Base-by-base conservation (phyloP, 1,284 basidiomycete genomes). In the Vanrija sp. region DNA sequence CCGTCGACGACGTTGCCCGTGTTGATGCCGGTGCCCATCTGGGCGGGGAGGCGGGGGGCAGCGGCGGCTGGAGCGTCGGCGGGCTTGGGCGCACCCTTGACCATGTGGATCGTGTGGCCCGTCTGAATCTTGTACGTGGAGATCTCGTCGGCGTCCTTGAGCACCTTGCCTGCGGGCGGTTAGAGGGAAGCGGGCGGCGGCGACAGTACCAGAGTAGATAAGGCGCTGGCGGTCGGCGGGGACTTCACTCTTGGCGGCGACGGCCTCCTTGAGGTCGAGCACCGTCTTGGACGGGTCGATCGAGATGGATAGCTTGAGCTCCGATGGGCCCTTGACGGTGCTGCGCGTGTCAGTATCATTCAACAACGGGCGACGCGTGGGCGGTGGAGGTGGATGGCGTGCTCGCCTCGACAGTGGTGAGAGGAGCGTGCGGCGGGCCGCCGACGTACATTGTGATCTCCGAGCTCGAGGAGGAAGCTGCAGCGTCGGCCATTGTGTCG, bases 81-180 rank as follows among this genome's bases (percentile, higher is more conserved):
- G 1, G 83, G 69, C 29, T 86, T 84, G 10, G 86, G 80, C 2
- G 83, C 85, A 43, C 90, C 89, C 75, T 94, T 95, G 65, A 95
- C 91, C 88, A 95, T 91, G 72, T 94, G 91, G 45, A 94, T 85
- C 0, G 91, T 93, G 72, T 95, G 88, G 9, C 83, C 81, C 1
- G 66, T 76, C 66, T 71, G 56, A 61, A 95, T 91, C 81, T 93
- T 94, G 83, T 95, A 95, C 15, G 81, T 80, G 2, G 88, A 84
- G 6, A 95, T 80, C 15, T 75, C 68, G 65, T 94, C 91, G 46
- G 93, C 90, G 68, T 94, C 91, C 84, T 94, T 77, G 38, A 75
- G 58, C 7, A 79, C 76, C 58, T 78, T 75, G 51, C 79, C 76
- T 77, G 60, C 14, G 28, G 45, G 38, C n/a, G 38, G 28, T 38